Conservation (phyloP, 352 stramenopile species). For the Bremia lactucae region DNA sequence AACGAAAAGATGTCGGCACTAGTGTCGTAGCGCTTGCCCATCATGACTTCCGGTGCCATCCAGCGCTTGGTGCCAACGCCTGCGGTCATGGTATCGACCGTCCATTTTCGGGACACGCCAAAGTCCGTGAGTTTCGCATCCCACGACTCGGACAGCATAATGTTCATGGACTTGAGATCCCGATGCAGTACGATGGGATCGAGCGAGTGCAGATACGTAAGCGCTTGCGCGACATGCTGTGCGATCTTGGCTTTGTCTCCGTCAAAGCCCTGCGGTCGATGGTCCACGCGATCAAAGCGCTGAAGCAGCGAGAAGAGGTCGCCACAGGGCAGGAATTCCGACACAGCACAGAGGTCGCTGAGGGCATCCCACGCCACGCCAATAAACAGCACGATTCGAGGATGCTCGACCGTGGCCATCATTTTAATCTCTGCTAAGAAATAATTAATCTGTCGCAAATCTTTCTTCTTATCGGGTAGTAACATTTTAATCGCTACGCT, state of each 20-base stretch:
- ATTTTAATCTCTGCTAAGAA: slow-evolving; percentile 49
- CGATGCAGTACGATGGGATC: slow-evolving; percentile 31
- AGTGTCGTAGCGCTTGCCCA: slow-evolving; percentile 30
- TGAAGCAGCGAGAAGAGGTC: slow-evolving; percentile 31
- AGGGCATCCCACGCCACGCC: slow-evolving; percentile 44
- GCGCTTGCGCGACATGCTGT: slow-evolving; percentile 25
- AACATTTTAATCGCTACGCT: slow-evolving; percentile 47
- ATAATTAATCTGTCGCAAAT: slow-evolving; percentile 37
- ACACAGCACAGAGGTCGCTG: slow-evolving; percentile 35
- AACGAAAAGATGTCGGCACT: slow-evolving; percentile 39
- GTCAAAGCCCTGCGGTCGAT: slow-evolving; percentile 24
- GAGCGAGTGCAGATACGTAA: slow-evolving; percentile 47
- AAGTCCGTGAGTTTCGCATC: slow-evolving; percentile 51
- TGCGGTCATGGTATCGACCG: slow-evolving; percentile 35
- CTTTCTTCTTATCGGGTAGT: slow-evolving; percentile 21
- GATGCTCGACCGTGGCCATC: slow-evolving; percentile 46
- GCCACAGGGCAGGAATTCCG: slow-evolving; percentile 40
- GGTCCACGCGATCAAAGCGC: slow-evolving; percentile 23
- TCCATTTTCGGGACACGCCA: slow-evolving; percentile 30
- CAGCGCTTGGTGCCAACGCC: slow-evolving; percentile 28
- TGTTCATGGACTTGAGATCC: slow-evolving; percentile 55
- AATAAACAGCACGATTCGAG: slow-evolving; percentile 46
- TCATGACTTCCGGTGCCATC: slow-evolving; percentile 47
- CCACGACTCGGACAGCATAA: slow-evolving; percentile 23
- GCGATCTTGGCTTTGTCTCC: slow-evolving; percentile 32